Evolutionary conservation across 768 basidiomycete species (phyloP).

Genomic region (Hebeloma cylindrosporum): DNA sequence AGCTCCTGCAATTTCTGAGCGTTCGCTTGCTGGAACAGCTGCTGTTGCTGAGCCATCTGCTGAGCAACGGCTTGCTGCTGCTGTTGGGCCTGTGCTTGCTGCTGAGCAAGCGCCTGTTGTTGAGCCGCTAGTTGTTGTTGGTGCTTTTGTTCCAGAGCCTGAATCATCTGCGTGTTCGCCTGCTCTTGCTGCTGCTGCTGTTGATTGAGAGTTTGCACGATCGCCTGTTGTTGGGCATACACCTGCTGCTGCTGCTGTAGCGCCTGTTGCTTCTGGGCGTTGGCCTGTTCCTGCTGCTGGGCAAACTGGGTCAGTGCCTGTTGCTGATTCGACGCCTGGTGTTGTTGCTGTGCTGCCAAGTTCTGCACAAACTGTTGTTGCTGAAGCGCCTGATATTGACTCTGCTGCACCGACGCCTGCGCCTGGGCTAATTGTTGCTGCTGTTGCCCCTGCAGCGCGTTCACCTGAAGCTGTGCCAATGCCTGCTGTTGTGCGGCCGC

Average conservation of each 20-base stretch:
- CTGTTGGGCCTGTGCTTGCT: constrained; percentile 11
- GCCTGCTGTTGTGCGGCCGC: too few species aligned
- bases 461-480: constrained; percentile 4
- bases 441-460: too few species aligned
- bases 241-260: constrained; percentile 13
- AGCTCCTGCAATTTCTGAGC: constrained; percentile 7
- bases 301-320: constrained; percentile 1
- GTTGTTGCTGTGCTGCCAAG: too few species aligned
- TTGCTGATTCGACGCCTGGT: constrained; percentile 8
- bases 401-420: background rate
- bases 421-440: constrained; percentile 9
- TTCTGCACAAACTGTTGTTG: too few species aligned
- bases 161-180: constrained; percentile 1
- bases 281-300: constrained; percentile 9
- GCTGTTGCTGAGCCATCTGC: constrained; percentile 18
- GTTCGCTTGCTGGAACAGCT: constrained; percentile 1
- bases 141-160: constrained; percentile 1
- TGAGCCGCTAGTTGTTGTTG: constrained; percentile 14
- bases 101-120: constrained; percentile 21
- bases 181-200: constrained; percentile 11
- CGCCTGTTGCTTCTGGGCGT: background rate
- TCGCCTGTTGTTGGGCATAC: constrained; percentile 6
- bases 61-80: constrained; percentile 14
- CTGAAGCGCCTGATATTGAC: constrained; percentile 5
- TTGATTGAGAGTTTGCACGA: too few species aligned